Evolutionary conservation across 371 early-diverging fungal species (phyloP), one percentile per base, ranked within the genome.

Genomic region (Phascolomyces articulosus): DNA sequence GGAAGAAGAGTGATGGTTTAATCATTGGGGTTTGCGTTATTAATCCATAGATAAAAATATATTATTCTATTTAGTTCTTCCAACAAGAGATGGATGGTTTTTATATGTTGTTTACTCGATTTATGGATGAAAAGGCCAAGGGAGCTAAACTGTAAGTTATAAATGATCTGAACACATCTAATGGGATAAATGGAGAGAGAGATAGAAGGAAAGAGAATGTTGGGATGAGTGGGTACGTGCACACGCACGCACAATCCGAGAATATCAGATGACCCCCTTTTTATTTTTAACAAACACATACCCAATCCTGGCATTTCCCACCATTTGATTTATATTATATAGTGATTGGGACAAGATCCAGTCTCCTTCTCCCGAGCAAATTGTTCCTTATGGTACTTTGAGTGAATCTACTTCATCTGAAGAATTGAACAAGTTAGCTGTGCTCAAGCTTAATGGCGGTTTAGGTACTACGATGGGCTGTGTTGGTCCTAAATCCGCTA

Each of bases 381-480:
- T 98, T 66, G 87, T 94, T 28, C 85, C 85, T 23, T 97, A 96
- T 78, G 82, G 80, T 62, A 80, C 75, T 40, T 82, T 97, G 38
- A 75, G 85, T 54, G 74, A 82, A 63, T 73, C 74, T 49, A 68
- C 83, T 24, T 69, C 75, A 20, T 76, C 83, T 15, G 69, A 78
- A 56, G 87, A 90, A 55, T 86, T 99, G 21, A 81, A 81, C 66
- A 99, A 99, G 77, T 87, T 99, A 13, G 99, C 98, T 54, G 98
- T 99, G 8, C 84, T 99, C 55, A 99, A 99, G 85, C 87, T 99
- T 57, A 99, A 99, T 73, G 99, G 99, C 75, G 99, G 99, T 65
- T 90, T 99, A 38, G 99, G 99, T 63, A 99, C 99, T 27, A 97
- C 99, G 54, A 99, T 99, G 99, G 99, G 99, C 31, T 98, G 98